Conservation (phyloP, 176 grass and related monocot genomes). For the Cenchrus purpureus region DNA sequence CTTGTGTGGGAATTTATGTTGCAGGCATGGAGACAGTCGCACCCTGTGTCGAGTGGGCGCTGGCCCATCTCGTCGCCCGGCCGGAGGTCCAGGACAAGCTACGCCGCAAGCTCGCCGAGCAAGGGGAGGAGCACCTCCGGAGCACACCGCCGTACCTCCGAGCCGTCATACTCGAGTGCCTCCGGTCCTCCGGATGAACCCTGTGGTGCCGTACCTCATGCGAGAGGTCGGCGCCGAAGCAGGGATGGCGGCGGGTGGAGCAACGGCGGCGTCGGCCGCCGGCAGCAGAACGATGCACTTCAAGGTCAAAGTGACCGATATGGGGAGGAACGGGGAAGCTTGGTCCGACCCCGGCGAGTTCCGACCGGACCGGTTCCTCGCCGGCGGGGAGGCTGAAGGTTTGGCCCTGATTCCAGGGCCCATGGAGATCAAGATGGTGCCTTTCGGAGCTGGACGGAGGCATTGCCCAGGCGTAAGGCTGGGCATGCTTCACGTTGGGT, state of each 20-base stretch:
- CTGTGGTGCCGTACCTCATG: too few species aligned
- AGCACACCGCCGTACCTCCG: too few species aligned
- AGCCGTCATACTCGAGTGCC: not conserved
- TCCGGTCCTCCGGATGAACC: slow-evolving; percentile 14
- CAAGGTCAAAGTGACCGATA: not conserved
- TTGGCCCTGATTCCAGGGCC: not conserved
- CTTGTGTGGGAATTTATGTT: not conserved
- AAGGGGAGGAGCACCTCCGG: too few species aligned
- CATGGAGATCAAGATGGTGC: slow-evolving; percentile 25
- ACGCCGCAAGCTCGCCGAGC: not conserved
- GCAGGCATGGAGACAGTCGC: not conserved
- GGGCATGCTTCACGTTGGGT: not conserved
- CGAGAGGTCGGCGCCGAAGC: too few species aligned
- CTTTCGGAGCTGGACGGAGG: not conserved
- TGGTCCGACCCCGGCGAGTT: slow-evolving; percentile 30
- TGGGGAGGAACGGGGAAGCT: not conserved
- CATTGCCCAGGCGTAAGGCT: not conserved
- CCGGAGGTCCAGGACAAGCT: not conserved
- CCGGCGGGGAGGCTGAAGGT: slow-evolving; percentile 21
- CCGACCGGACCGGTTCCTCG: slow-evolving; percentile 54
- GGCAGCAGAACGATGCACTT: too few species aligned
- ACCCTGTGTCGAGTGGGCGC: not conserved
- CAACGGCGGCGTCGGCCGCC: too few species aligned
- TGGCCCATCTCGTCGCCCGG: not conserved
- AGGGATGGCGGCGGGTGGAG: too few species aligned